Percentiles rank a stretch among this genome's conserved stretches.
Evolutionary conservation across 495 filamentous ascomycete species (phyloP).

Genomic region (Lineolata rhizophorae): DNA sequence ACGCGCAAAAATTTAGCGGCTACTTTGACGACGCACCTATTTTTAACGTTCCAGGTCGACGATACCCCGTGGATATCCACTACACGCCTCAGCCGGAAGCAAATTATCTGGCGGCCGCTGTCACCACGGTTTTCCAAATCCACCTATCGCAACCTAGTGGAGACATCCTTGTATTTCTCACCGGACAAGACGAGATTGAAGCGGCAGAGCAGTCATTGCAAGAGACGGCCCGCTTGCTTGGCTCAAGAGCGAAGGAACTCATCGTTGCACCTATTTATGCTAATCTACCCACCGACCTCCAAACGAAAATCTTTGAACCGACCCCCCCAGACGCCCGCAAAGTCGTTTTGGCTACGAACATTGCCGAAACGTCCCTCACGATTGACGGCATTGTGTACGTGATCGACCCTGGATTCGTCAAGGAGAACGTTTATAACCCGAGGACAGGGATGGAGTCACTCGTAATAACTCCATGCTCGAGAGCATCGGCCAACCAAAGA

Average conservation of each 20-base stretch:
- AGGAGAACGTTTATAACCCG: slow-evolving; percentile 89
- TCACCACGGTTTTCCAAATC: slow-evolving; percentile 92
- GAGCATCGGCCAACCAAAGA: slow-evolving; percentile 86
- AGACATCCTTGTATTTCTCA: slow-evolving; percentile 85
- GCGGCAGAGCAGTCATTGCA: slow-evolving; percentile 52
- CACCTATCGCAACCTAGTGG: slow-evolving; percentile 67
- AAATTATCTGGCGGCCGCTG: slow-evolving; percentile 78
- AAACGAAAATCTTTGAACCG: slow-evolving; percentile 81
- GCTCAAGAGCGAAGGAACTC: slow-evolving; percentile 43
- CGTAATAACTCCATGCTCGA: slow-evolving; percentile 76
- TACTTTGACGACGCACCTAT: slow-evolving; percentile 94
- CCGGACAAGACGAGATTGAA: slow-evolving; percentile 88
- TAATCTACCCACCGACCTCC: slow-evolving; percentile 69
- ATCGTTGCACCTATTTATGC: slow-evolving; percentile 73
- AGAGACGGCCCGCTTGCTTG: slow-evolving; percentile 55
- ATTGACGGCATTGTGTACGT: slow-evolving; percentile 89
- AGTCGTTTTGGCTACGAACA: slow-evolving; percentile 87
- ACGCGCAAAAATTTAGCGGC: slow-evolving; percentile 76
- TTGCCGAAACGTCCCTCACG: slow-evolving; percentile 86
- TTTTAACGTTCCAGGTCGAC: slow-evolving; percentile 84
- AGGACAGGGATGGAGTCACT: slow-evolving; percentile 80
- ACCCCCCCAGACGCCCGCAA: slow-evolving; percentile 72
- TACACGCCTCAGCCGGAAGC: slow-evolving; percentile 85
- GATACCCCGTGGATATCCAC: slow-evolving; percentile 80
- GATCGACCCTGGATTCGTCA: slow-evolving; percentile 80